Conservation (phyloP, 768 basidiomycete species). For the Lactifluus pinguis region DNA sequence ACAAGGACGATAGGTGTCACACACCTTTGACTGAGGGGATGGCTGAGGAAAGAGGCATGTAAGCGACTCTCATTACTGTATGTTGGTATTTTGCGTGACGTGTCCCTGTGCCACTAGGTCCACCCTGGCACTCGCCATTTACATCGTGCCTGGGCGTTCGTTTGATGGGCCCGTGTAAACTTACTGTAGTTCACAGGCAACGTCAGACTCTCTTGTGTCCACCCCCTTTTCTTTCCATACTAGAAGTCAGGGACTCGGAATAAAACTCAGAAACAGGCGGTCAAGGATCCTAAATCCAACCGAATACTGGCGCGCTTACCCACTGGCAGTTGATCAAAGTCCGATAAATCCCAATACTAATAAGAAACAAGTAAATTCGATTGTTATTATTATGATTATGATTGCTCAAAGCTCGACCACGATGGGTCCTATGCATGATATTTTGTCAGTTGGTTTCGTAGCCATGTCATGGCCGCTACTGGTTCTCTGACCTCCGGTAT, state of each 20-base stretch:
- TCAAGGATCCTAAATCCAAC: too few relatives aligned
- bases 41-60: neutral
- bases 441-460: neutral
- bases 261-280: too few relatives aligned
- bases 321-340: too few relatives aligned
- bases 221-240: neutral
- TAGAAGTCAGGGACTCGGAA: too few relatives aligned
- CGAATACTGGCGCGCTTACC: too few relatives aligned
- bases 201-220: neutral
- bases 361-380: too few relatives aligned
- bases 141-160: neutral
- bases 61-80: constrained; percentile 26
- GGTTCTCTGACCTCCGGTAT: neutral
- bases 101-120: neutral
- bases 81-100: constrained; percentile 39
- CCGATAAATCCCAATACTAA: too few relatives aligned
- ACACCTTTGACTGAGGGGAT: constrained; percentile 1
- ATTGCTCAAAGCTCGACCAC: too few relatives aligned
- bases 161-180: neutral
- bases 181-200: neutral
- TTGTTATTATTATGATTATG: too few relatives aligned
- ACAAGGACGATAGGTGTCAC: constrained; percentile 49
- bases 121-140: neutral
- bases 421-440: neutral
- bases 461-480: too few relatives aligned